Conservation (phyloP, 2,329 filamentous ascomycete genomes). For the Rhinocladiella similis region DNA sequence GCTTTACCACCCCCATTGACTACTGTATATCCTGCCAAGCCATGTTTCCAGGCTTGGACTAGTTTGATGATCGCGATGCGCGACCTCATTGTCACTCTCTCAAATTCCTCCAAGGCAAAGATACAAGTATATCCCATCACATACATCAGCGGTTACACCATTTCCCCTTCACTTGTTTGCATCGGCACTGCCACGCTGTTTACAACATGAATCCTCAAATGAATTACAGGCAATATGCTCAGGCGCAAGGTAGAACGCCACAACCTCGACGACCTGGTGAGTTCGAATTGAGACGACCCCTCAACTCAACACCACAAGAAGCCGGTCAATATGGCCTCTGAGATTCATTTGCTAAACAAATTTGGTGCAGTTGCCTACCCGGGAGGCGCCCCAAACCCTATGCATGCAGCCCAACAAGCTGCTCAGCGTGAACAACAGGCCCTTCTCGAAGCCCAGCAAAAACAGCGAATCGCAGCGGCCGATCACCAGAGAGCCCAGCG, state of each 20-base stretch:
- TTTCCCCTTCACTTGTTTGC: not conserved
- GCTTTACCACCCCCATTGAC: not conserved
- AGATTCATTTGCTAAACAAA: no score
- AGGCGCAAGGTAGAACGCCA: slow-evolving; percentile 25
- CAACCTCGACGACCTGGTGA: slow-evolving; percentile 29
- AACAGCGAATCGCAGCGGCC: slow-evolving; percentile 28
- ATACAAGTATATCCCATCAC: not conserved
- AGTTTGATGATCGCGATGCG: slow-evolving; percentile 7
- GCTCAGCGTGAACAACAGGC: slow-evolving; percentile 13
- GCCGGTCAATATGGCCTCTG: no score
- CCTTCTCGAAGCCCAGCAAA: slow-evolving; percentile 18
- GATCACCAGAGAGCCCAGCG: slow-evolving; percentile 60
- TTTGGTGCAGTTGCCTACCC: not conserved
- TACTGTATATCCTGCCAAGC: slow-evolving; percentile 4
- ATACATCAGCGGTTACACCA: not conserved
- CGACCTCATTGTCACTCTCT: not conserved
- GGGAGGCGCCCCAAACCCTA: not conserved
- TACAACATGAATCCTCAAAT: slow-evolving; percentile 30
- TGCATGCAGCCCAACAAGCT: slow-evolving; percentile 13
- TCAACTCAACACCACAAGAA: not conserved
- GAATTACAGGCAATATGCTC: slow-evolving; percentile 29
- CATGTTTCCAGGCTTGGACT: not conserved
- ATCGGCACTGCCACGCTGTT: not conserved
- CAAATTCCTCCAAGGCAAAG: not conserved
- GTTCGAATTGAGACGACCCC: slow-evolving; percentile 14